A percentile compares a stretch with the other conserved stretches of the same genome.
phyloP scores from a whole-genome alignment of 768 basidiomycete species.

The Lentinus tigrinus region DNA sequence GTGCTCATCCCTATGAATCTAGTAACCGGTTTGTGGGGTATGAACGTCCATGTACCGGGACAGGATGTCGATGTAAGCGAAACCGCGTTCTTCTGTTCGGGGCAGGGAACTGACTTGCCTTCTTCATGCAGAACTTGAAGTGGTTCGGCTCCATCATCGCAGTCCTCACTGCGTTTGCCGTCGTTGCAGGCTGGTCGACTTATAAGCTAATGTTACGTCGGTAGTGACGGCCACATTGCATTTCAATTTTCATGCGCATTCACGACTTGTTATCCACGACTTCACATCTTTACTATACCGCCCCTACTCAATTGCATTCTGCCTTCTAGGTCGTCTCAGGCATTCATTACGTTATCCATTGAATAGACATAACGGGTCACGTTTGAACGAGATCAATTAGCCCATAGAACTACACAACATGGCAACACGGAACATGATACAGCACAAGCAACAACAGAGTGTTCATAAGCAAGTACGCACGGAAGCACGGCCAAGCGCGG shows the following conservation, averaged over 20 bases:
- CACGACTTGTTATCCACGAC: no score
- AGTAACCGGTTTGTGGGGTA: constrained; percentile 95
- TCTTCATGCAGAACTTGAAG: constrained; percentile 6
- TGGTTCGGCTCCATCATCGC: constrained; percentile 89
- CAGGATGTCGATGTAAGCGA: constrained; percentile 51
- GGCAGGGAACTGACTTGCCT: background rate
- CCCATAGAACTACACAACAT: constrained; percentile 16
- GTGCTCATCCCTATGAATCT: constrained; percentile 97
- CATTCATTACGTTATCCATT: no score
- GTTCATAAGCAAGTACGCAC: background rate
- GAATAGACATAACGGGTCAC: background rate
- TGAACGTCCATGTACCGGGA: constrained; percentile 98
- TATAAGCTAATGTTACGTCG: constrained; percentile 66
- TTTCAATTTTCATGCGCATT: no score
- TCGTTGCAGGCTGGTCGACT: constrained; percentile 77
- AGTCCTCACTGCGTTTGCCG: constrained; percentile 74
- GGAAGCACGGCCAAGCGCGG: background rate
- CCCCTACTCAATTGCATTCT: no score
- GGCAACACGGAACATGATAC: constrained; percentile 13
- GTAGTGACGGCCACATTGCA: no score
- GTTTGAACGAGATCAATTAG: constrained; percentile 4
- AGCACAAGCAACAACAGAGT: constrained; percentile 15
- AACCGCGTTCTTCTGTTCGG: background rate
- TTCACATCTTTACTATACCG: no score
- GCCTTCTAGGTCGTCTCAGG: no score